Evolutionary conservation across 495 filamentous ascomycete genomes (phyloP).

Genomic region (Daldinia childiae): DNA sequence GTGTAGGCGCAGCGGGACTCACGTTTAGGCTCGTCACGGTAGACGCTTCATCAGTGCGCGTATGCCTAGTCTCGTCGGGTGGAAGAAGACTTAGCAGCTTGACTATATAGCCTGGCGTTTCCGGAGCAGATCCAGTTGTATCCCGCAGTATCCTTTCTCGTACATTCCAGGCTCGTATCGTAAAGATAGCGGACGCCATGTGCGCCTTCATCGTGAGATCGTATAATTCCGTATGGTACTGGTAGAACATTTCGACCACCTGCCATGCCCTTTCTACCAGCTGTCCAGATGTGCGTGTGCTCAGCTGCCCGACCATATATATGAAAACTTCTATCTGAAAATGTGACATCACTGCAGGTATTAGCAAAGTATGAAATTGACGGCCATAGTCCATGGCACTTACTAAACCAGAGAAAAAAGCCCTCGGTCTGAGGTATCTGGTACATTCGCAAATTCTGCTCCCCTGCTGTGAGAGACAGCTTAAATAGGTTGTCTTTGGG

Average conservation of each 20-base stretch:
- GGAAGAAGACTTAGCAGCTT: constrained; percentile 47
- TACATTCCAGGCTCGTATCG: constrained; percentile 58
- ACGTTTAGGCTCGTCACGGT: constrained; percentile 8
- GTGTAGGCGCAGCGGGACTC: constrained; percentile 3
- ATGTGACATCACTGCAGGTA: constrained; percentile 48
- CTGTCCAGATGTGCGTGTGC: constrained; percentile 56
- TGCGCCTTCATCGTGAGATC: constrained; percentile 54
- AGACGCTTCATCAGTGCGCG: constrained; percentile 7
- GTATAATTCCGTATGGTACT: constrained; percentile 56
- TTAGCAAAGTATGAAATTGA: constrained; percentile 18
- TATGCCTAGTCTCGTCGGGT: constrained; percentile 34
- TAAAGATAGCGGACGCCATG: constrained; percentile 52
- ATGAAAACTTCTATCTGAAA: constrained; percentile 64
- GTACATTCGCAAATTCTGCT: constrained; percentile 56
- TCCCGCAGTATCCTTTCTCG: constrained; percentile 50
- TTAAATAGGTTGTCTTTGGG: constrained; percentile 60
- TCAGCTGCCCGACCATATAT: constrained; percentile 63
- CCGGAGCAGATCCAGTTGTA: constrained; percentile 35
- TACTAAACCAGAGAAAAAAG: constrained; percentile 62
- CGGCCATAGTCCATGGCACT: constrained; percentile 2
- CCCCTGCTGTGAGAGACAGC: constrained; percentile 53
- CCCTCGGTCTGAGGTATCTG: constrained; percentile 48
- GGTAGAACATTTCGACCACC: constrained; percentile 52
- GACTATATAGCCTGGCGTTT: constrained; percentile 49
- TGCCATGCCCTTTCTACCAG: constrained; percentile 64